These are phyloP conservation scores for Metrosideros polymorpha DNA, from an alignment of 441 rosid genomes.

Conservation along the genomic window DNA sequence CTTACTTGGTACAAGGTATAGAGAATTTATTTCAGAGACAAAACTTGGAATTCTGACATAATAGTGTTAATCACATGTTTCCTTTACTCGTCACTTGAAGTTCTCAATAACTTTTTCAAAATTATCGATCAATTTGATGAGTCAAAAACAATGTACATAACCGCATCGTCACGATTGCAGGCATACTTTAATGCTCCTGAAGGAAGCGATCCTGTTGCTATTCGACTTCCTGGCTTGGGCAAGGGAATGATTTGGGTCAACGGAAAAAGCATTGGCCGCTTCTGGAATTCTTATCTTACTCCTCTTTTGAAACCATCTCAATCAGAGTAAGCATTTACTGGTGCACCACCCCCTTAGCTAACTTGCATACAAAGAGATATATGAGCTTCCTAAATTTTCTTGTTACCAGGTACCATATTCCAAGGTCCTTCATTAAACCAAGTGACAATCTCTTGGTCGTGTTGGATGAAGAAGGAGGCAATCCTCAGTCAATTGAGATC, in stretches of 20 bases:
- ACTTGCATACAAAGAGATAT: background rate
- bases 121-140: background rate
- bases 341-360: background rate
- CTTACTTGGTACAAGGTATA: conserved; percentile 63
- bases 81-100: too few species aligned
- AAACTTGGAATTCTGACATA: background rate
- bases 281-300: conserved; percentile 77
- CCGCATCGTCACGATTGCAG: conserved; percentile 18
- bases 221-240: conserved; percentile 53
- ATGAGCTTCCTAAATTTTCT: background rate
- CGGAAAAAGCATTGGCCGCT: conserved; percentile 74
- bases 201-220: conserved; percentile 47
- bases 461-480: conserved; percentile 44
- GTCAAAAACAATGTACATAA: background rate
- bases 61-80: background rate
- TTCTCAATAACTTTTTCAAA: background rate
- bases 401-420: conserved; percentile 52
- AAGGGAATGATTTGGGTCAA: conserved; percentile 92
- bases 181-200: conserved; percentile 59
- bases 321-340: conserved; percentile 38
- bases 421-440: conserved; percentile 46
- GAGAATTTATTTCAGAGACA: background rate
- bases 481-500: conserved; percentile 30
- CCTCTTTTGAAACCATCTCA: conserved; percentile 65
- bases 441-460: conserved; percentile 39